A percentile compares a stretch with the other conserved stretches of the same genome.
Conservation (phyloP, 78 protist genomes). For the Speleostelium caveatum region DNA sequence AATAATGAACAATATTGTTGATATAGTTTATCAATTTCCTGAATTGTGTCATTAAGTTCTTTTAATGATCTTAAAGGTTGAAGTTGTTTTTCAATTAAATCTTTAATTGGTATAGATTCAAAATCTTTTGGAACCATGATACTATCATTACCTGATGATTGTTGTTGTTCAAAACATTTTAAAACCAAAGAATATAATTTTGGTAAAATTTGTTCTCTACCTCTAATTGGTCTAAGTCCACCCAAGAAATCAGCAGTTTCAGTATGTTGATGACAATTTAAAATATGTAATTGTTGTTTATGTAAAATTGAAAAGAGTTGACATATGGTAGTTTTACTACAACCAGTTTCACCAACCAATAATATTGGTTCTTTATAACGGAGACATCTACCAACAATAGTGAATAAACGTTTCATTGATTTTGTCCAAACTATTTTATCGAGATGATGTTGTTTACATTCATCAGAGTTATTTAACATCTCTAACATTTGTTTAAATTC, state of each 20-base stretch:
- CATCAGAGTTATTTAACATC: not conserved
- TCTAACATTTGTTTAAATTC: constrained; percentile 42
- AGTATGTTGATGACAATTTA: constrained; percentile 99
- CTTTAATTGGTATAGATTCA: constrained; percentile 22
- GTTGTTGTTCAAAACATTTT: not conserved
- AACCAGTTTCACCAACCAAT: constrained; percentile 99
- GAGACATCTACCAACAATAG: constrained; percentile 90
- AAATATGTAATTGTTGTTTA: constrained; percentile 77
- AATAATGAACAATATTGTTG: constrained; percentile 86
- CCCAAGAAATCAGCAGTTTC: constrained; percentile 99
- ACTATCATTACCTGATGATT: not conserved
- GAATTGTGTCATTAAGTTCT: not conserved
- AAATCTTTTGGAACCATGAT: not conserved
- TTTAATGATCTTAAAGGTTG: not conserved
- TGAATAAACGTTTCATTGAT: constrained; percentile 86
- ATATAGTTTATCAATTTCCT: constrained; percentile 24
- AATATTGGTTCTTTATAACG: constrained; percentile 95
- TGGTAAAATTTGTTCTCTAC: constrained; percentile 48
- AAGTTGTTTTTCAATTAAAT: not conserved
- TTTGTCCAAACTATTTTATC: constrained; percentile 94
- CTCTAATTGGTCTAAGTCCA: constrained; percentile 96
- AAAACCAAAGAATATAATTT: not conserved
- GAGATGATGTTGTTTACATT: constrained; percentile 10
- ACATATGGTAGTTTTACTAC: constrained; percentile 98
- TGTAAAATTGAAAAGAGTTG: constrained; percentile 85